phyloP scores from a whole-genome alignment of 2,329 filamentous ascomycete species.

The Macrophomina phaseolina region DNA sequence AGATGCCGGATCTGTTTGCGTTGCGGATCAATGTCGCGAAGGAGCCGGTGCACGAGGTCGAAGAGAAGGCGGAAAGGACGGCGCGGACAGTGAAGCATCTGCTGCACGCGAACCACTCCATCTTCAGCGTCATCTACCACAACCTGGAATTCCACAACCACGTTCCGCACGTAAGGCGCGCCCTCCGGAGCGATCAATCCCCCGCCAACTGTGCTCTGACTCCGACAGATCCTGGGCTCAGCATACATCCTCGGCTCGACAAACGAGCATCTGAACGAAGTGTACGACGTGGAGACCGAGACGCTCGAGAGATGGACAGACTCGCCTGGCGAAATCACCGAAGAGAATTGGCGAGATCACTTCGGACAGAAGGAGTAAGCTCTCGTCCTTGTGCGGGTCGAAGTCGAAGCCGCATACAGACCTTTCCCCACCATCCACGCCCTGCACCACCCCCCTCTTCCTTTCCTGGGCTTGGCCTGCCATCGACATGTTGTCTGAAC shows the following conservation, averaged over 20 bases:
- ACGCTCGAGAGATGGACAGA: slow-evolving; percentile 79
- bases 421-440: too few relatives aligned
- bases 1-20: slow-evolving; percentile 18
- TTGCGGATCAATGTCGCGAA: background rate
- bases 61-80: slow-evolving; percentile 78
- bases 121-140: slow-evolving; percentile 83
- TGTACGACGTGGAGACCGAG: slow-evolving; percentile 80
- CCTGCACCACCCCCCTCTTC: background rate
- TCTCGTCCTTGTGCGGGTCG: too few relatives aligned
- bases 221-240: slow-evolving; percentile 71
- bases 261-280: slow-evolving; percentile 72
- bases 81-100: slow-evolving; percentile 87
- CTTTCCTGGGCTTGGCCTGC: background rate
- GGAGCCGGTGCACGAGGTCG: slow-evolving; percentile 66
- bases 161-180: slow-evolving; percentile 67
- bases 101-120: slow-evolving; percentile 88
- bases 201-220: slow-evolving; percentile 33
- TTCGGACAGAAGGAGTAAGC: slow-evolving; percentile 72
- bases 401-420: too few relatives aligned
- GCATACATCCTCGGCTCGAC: slow-evolving; percentile 86
- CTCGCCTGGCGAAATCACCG: slow-evolving; percentile 81
- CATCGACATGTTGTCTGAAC: too few relatives aligned
- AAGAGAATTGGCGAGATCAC: slow-evolving; percentile 85
- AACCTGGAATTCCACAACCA: slow-evolving; percentile 81
- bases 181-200: too few relatives aligned